A percentile compares a stretch with the other conserved stretches of the same genome.
Conservation (phyloP, 169 alveolate genomes). For the Nephromyces sp. region DNA sequence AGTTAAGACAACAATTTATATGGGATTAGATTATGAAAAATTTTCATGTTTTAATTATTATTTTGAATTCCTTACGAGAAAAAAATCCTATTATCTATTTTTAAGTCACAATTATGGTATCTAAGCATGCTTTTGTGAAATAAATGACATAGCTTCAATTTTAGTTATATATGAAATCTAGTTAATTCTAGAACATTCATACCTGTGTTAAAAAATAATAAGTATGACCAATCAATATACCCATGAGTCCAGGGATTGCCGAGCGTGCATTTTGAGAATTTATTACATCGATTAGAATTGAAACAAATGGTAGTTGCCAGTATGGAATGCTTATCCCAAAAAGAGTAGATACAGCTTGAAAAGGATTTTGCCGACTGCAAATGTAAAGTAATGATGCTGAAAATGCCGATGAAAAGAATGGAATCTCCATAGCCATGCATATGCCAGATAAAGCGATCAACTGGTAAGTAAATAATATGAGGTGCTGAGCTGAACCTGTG, state of each 20-base stretch:
- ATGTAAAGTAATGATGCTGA: not conserved
- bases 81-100: too few relatives aligned
- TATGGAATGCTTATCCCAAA: slow-evolving; percentile 2
- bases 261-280: slow-evolving; percentile 5
- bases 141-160: too few relatives aligned
- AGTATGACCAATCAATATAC: slow-evolving; percentile 10
- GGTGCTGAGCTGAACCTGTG: not conserved
- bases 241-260: slow-evolving; percentile 18
- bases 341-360: not conserved
- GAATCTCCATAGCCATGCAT: not conserved
- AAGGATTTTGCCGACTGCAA: not conserved
- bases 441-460: not conserved
- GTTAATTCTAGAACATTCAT: too few relatives aligned
- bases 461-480: slow-evolving; percentile 4
- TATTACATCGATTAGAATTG: slow-evolving; percentile 2
- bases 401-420: slow-evolving; percentile 5
- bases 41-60: too few relatives aligned
- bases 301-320: slow-evolving; percentile 6
- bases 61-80: too few relatives aligned
- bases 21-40: too few relatives aligned
- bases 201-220: slow-evolving; percentile 10
- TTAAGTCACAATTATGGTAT: too few relatives aligned
- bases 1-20: too few relatives aligned
- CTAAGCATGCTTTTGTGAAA: too few relatives aligned
- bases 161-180: too few relatives aligned